Percentiles rank a stretch among this genome's conserved stretches.
Conservation (phyloP, 129 eudicot species). For the Cynara cardunculus region DNA sequence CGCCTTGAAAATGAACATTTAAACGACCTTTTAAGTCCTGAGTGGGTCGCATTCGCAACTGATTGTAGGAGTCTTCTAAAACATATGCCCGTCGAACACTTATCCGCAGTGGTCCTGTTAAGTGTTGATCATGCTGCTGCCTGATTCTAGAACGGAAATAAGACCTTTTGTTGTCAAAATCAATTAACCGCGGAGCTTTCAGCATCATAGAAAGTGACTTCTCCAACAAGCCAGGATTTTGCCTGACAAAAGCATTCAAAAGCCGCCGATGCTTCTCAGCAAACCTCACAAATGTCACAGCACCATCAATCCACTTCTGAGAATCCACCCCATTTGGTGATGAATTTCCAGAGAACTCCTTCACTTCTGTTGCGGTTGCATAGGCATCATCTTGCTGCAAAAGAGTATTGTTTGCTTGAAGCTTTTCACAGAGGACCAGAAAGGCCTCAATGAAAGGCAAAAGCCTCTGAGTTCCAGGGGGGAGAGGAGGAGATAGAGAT, state of each 20-base stretch:
- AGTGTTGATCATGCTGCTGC: conserved; percentile 96
- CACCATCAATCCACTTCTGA: conserved; percentile 54
- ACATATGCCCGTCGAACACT: conserved; percentile 98
- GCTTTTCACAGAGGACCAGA: conserved; percentile 86
- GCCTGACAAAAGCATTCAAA: conserved; percentile 92
- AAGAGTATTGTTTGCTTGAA: conserved; percentile 56
- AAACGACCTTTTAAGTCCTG: conserved; percentile 89
- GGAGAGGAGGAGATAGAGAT: conserved; percentile 68
- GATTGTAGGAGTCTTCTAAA: conserved; percentile 94
- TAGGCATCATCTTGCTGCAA: conserved; percentile 65
- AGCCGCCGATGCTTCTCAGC: conserved; percentile 93
- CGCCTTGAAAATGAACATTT: conserved; percentile 99
- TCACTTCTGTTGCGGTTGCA: conserved; percentile 86
- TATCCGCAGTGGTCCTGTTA: conserved; percentile 80
- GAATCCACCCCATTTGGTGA: conserved; percentile 39
- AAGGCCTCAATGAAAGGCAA: conserved; percentile 89
- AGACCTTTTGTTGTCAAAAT: conserved; percentile 93
- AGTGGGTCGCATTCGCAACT: conserved; percentile 81
- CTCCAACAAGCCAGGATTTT: conserved; percentile 86
- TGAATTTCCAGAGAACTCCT: conserved; percentile 62
- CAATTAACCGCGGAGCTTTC: conserved; percentile 88
- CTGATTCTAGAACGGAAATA: conserved; percentile 92
- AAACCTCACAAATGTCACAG: conserved; percentile 71
- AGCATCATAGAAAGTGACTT: conserved; percentile 96
- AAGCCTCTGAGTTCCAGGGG: conserved; percentile 94